phyloP scores from a whole-genome alignment of 2,329 filamentous ascomycete genomes.

The Xylariaceae sp. region DNA sequence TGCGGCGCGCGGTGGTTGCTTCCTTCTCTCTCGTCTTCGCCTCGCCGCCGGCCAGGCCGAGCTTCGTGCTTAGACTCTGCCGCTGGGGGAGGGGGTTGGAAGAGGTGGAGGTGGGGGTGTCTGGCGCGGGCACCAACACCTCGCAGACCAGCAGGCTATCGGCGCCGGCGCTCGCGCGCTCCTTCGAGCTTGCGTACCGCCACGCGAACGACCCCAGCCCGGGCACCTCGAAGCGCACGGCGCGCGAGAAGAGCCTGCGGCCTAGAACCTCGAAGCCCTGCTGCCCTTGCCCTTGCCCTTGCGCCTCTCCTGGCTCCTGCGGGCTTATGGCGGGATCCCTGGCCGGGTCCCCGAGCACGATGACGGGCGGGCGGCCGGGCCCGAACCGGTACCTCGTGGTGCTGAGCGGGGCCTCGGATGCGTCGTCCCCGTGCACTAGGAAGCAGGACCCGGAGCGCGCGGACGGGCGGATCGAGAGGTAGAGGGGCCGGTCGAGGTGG shows the following conservation, averaged over 20 bases:
- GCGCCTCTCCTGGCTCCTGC: too few relatives aligned
- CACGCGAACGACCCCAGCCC: constrained; percentile 17
- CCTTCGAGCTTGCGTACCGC: constrained; percentile 18
- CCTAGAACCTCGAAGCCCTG: constrained; percentile 36
- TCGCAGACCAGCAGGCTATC: constrained; percentile 59
- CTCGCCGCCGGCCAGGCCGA: background rate
- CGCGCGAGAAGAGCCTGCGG: constrained; percentile 43
- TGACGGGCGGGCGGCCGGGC: constrained; percentile 55
- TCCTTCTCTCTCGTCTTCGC: constrained; percentile 22
- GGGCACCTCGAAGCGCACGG: constrained; percentile 14
- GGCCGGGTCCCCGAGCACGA: constrained; percentile 41
- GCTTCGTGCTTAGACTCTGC: constrained; percentile 4
- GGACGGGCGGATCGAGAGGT: constrained; percentile 56
- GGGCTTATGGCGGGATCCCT: background rate
- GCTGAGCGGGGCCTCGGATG: constrained; percentile 46
- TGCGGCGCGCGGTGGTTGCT: constrained; percentile 35
- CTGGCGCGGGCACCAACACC: constrained; percentile 35
- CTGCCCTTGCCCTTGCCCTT: constrained; percentile 22
- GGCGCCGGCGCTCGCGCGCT: constrained; percentile 27
- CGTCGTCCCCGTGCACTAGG: constrained; percentile 49
- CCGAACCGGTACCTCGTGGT: constrained; percentile 51
- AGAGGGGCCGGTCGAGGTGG: constrained; percentile 49
- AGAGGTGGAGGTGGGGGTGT: constrained; percentile 32
- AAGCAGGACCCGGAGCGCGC: constrained; percentile 55
- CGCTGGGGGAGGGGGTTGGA: background rate